Evolutionary conservation across 306 rosid species (phyloP).

Genomic region (Quercus agrifolia): DNA sequence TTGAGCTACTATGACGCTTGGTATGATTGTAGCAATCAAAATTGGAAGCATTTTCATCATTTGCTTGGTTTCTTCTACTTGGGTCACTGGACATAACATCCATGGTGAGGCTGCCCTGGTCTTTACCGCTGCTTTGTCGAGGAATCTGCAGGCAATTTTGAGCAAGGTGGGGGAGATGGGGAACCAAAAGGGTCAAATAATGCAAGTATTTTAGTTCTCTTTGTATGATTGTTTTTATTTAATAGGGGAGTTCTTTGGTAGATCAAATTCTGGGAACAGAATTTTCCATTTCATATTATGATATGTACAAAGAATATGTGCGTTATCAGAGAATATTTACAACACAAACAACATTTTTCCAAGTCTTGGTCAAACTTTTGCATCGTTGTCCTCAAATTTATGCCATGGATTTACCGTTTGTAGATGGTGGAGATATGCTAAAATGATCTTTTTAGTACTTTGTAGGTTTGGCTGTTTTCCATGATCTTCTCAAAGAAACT

Average conservation of each 20-base stretch:
- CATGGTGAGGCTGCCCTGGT: constrained; percentile 43
- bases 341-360: too few species aligned
- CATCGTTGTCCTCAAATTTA: too few species aligned
- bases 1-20: constrained; percentile 50
- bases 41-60: constrained; percentile 73
- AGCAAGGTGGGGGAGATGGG: background rate
- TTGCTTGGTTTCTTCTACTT: constrained; percentile 91
- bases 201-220: background rate
- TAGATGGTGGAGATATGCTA: background rate
- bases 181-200: too few species aligned
- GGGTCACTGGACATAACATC: constrained; percentile 70
- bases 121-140: constrained; percentile 63
- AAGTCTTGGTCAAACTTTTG: too few species aligned
- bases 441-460: background rate
- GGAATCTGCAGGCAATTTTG: constrained; percentile 47
- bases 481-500: too few species aligned
- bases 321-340: too few species aligned
- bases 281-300: too few species aligned
- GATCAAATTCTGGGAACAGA: too few species aligned
- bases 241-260: too few species aligned
- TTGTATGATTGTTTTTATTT: background rate
- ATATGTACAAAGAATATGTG: too few species aligned
- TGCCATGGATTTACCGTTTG: too few species aligned
- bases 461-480: background rate
- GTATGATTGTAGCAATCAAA: constrained; percentile 51